Conservation (phyloP, 1,284 basidiomycete species). For the Cryptococcus floricola region DNA sequence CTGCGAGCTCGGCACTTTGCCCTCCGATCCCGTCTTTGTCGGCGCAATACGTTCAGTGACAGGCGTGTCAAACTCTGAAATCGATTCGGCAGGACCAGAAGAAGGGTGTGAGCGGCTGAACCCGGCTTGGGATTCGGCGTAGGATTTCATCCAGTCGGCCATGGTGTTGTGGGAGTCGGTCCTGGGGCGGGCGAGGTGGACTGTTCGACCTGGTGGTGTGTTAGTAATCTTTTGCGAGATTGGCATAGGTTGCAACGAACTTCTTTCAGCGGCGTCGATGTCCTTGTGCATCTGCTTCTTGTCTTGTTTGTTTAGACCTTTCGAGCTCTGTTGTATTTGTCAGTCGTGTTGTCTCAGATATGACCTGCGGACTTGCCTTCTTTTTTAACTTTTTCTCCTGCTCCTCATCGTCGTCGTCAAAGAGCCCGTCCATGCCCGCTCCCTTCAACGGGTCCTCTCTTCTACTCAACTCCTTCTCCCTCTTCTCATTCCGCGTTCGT, state of each 20-base stretch:
- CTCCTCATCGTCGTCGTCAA: conserved; percentile 14
- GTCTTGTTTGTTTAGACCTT: conserved; percentile 33
- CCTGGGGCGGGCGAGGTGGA: conserved; percentile 17
- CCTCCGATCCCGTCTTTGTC: no score
- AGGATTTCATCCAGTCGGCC: no score
- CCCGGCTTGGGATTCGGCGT: no score
- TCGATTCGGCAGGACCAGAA: no score
- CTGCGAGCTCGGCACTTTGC: no score
- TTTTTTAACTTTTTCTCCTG: neutral
- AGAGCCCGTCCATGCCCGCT: conserved; percentile 4
- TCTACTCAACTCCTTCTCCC: conserved; percentile 5
- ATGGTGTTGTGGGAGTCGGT: no score
- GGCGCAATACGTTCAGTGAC: no score
- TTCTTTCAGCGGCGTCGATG: conserved; percentile 25
- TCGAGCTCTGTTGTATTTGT: conserved; percentile 4
- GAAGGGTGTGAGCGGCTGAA: no score
- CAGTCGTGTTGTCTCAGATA: neutral
- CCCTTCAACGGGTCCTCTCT: neutral
- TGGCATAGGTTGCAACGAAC: conserved; percentile 4
- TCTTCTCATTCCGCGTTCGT: conserved; percentile 5
- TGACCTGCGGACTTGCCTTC: conserved; percentile 3
- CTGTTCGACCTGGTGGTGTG: conserved; percentile 16
- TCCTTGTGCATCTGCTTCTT: conserved; percentile 24
- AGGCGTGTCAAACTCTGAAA: no score
- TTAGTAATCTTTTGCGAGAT: neutral